Evolutionary conservation across 345 rosid species (phyloP).

Genomic region (Rhodomyrtus tomentosa): DNA sequence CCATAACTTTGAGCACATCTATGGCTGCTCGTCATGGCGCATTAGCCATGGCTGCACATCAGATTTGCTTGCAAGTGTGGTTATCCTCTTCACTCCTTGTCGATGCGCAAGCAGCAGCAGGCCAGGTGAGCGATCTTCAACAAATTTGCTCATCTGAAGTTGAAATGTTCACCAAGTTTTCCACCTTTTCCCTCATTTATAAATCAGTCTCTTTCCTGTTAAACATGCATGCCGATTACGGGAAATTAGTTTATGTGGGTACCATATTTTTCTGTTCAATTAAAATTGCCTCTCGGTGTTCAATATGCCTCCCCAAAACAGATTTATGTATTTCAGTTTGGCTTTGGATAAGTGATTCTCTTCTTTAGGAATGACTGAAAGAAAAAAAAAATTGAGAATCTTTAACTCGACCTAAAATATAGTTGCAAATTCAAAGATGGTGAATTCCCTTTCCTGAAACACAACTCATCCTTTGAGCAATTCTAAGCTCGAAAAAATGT

Average conservation of each 20-base stretch:
- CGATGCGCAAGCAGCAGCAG: slow-evolving; percentile 87
- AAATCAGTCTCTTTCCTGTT: background rate
- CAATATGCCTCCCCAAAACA: background rate
- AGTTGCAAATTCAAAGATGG: background rate
- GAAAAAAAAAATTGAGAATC: background rate
- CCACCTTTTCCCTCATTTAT: background rate
- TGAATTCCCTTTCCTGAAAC: background rate
- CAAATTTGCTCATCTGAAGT: background rate
- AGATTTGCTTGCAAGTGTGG: slow-evolving; percentile 99
- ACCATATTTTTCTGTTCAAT: background rate
- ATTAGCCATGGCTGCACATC: slow-evolving; percentile 95
- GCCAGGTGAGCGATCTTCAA: slow-evolving; percentile 38
- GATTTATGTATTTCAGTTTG: background rate
- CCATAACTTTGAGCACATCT: slow-evolving; percentile 83
- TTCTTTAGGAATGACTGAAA: background rate
- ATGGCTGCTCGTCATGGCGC: slow-evolving; percentile 95
- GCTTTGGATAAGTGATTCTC: background rate
- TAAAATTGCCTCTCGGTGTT: background rate
- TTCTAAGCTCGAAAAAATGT: background rate
- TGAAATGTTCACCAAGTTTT: background rate
- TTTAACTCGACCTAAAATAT: background rate
- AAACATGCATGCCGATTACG: background rate
- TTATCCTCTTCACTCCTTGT: slow-evolving; percentile 88
- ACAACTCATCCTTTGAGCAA: background rate
- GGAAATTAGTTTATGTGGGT: background rate